Evolutionary conservation across 352 stramenopile species (phyloP), one percentile per base, ranked within the genome.

Genomic region (Thraustochytrium sp.): DNA sequence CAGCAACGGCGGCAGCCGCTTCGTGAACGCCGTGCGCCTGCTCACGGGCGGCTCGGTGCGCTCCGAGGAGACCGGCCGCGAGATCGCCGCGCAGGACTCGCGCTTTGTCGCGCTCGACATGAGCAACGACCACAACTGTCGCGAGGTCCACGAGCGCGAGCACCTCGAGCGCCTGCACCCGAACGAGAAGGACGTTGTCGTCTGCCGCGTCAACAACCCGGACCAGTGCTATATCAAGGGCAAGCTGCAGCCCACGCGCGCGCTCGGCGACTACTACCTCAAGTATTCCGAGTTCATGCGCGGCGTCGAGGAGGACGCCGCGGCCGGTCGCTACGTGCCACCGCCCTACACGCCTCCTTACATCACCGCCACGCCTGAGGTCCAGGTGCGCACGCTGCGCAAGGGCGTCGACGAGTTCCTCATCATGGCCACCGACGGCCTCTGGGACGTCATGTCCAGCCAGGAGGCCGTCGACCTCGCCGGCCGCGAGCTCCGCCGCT

Each of bases 371-470:
- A 92, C 92, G 26, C 94, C 94, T 1, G 44, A 87, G 29, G 84
- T 86, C 18, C 74, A 74, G 78, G 51, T 74, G 16, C 72, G 42
- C 36, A 54, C 55, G 21, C 42, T 87, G 40, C 76, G 84, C 76
- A 89, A 88, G 64, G 63, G 72, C n/a, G 74, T 86, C 62, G 96
- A 99, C 86, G 92, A 98, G 89, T 99, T 99, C 87, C 86, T 99
- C 63, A 92, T 99, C 63, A 93, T 99, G 49, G 93, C 91, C 86
- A 98, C 95, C 85, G 97, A 99, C 88, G 96, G 96, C 16, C 87
- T 99, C n/a, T 99, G 96, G 96, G 96, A 99, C 88, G 96, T 97
- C 56, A 89, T 98, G 54, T 92, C 85, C 82, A 98, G 97, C 86
- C 90, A 98, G 86, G 96, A 99, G 85, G 95, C 93, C 21, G 92